A percentile compares a stretch with the other conserved stretches of the same genome.
Conservation (phyloP, 2,329 filamentous ascomycete species). For the Aureobasidium lini region DNA sequence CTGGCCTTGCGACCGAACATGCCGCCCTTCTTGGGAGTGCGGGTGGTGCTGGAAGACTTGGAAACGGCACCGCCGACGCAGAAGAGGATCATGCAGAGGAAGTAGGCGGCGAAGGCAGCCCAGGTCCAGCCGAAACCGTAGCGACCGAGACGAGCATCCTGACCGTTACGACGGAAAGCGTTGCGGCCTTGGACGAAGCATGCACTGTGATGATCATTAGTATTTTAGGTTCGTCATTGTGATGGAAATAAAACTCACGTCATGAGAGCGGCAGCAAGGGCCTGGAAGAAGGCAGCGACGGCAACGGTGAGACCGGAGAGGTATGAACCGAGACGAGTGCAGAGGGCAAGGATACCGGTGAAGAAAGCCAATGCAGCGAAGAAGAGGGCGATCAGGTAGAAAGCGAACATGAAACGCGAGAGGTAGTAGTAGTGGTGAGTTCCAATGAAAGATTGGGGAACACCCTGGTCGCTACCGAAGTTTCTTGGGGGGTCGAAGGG, state of each 20-base stretch:
- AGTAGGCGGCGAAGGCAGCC: conserved; percentile 59
- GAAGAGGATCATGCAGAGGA: conserved; percentile 62
- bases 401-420: conserved; percentile 88
- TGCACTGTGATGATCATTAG: conserved; percentile 38
- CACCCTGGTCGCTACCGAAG: conserved; percentile 49
- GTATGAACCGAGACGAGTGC: conserved; percentile 61
- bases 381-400: conserved; percentile 77
- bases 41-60: conserved; percentile 31
- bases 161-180: conserved; percentile 50
- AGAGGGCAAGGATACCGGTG: conserved; percentile 60
- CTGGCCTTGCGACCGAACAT: conserved; percentile 46
- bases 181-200: conserved; percentile 65
- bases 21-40: conserved; percentile 29
- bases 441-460: conserved; percentile 50
- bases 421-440: conserved; percentile 68
- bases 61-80: conserved; percentile 51
- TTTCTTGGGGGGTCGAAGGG: conserved; percentile 57
- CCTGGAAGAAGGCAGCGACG: conserved; percentile 61
- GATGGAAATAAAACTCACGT: conserved; percentile 50
- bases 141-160: conserved; percentile 53
- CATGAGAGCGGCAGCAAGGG: conserved; percentile 62
- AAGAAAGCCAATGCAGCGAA: conserved; percentile 65
- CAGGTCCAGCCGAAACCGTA: conserved; percentile 73
- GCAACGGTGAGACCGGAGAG: conserved; percentile 53
- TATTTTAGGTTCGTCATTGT: not conserved